These are phyloP conservation scores for Fraxinus dipetala DNA, from an alignment of 305 asterid species.

Conservation along the genomic window DNA sequence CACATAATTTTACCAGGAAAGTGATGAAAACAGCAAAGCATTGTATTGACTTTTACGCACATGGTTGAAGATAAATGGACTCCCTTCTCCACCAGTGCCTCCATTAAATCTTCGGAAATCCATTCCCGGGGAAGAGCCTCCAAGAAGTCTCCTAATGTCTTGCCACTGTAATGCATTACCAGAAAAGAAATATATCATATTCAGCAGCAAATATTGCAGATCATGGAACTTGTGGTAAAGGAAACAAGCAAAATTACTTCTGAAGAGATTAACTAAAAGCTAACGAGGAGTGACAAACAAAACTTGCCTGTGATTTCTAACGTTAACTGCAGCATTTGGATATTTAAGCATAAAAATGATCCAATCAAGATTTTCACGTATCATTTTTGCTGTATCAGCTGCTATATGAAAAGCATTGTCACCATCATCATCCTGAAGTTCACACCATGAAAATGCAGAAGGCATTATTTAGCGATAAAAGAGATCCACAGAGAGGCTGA, in stretches of 20 bases:
- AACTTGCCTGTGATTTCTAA: slow-evolving; percentile 93
- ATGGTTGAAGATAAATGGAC: slow-evolving; percentile 73
- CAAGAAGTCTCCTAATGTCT: slow-evolving; percentile 71
- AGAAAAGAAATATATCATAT: slow-evolving; percentile 22
- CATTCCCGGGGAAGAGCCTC: slow-evolving; percentile 98
- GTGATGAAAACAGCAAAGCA: slow-evolving; percentile 15
- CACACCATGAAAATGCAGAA: slow-evolving; percentile 18
- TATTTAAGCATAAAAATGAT: slow-evolving; percentile 71
- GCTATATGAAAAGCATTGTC: slow-evolving; percentile 98
- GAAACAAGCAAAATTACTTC: slow-evolving; percentile 16
- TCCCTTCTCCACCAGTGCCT: slow-evolving; percentile 68
- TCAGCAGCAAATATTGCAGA: slow-evolving; percentile 20
- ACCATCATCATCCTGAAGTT: slow-evolving; percentile 87
- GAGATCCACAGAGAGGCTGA: slow-evolving; percentile 10
- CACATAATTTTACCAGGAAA: slow-evolving; percentile 18
- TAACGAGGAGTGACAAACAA: slow-evolving; percentile 15
- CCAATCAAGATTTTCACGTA: slow-evolving; percentile 91
- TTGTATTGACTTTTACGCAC: slow-evolving; percentile 38
- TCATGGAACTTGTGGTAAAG: slow-evolving; percentile 3
- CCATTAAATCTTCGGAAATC: slow-evolving; percentile 93
- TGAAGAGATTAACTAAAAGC: slow-evolving; percentile 24
- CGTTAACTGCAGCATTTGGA: slow-evolving; percentile 81
- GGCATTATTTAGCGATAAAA: slow-evolving; percentile 8
- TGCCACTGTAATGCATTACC: slow-evolving; percentile 65
- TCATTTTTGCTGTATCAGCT: slow-evolving; percentile 90